Conservation (phyloP, 805 yeast species). For the Lachancea mirantina region DNA sequence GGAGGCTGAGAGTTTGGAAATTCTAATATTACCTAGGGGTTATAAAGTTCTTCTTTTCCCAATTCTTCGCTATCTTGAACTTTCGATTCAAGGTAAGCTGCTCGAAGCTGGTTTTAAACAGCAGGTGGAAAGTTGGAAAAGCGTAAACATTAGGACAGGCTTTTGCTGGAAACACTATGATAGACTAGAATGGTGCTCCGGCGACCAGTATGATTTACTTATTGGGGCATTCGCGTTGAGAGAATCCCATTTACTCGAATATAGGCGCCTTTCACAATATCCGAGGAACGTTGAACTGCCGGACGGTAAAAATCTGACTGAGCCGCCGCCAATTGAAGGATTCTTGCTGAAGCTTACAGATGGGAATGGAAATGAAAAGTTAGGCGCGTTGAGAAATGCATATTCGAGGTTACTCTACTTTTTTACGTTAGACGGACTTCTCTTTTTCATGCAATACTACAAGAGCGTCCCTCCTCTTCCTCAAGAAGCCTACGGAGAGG, state of each 20-base stretch:
- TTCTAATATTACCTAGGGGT: constrained; percentile 16
- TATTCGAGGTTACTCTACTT: constrained; percentile 55
- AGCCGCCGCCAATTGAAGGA: constrained; percentile 79
- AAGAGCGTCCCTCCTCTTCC: constrained; percentile 60
- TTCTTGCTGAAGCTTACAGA: constrained; percentile 54
- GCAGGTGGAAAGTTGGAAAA: constrained; percentile 23
- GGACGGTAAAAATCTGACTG: constrained; percentile 30
- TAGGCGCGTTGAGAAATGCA: constrained; percentile 30
- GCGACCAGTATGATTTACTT: constrained; percentile 37
- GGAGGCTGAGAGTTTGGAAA: constrained; percentile 12
- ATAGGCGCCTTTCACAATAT: constrained; percentile 42
- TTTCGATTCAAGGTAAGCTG: constrained; percentile 31
- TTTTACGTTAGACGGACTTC: constrained; percentile 51
- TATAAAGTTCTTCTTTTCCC: constrained; percentile 21
- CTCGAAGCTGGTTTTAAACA: constrained; percentile 19
- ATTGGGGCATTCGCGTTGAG: constrained; percentile 38
- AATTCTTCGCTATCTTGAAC: constrained; percentile 19
- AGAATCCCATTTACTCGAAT: constrained; percentile 50
- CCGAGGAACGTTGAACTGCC: constrained; percentile 25
- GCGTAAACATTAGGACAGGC: constrained; percentile 35
- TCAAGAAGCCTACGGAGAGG: constrained; percentile 16
- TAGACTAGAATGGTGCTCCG: constrained; percentile 62
- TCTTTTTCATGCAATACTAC: constrained; percentile 50
- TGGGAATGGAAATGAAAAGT: constrained; percentile 38
- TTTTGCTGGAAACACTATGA: constrained; percentile 65